These are phyloP conservation scores for Rhizopus sp. DNA, from an alignment of 371 early-diverging fungal species.

Conservation along the genomic window DNA sequence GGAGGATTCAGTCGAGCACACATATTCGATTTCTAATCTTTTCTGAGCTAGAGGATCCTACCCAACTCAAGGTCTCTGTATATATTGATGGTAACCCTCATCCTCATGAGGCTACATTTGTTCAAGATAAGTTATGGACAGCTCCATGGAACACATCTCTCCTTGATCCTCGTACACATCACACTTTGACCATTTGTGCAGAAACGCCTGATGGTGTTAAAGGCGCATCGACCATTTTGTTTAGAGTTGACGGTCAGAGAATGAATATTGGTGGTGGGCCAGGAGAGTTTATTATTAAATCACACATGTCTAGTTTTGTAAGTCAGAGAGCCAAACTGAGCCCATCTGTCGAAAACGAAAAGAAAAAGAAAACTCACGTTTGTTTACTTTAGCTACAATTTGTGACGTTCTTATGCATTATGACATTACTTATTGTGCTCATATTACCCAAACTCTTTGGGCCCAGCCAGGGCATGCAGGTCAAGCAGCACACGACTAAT, in stretches of 20 bases:
- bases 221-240: slow-evolving; percentile 56
- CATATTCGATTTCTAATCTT: slow-evolving; percentile 80
- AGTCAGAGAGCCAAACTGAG: slow-evolving; percentile 1
- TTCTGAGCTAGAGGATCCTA: slow-evolving; percentile 38
- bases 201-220: too few relatives aligned
- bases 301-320: slow-evolving; percentile 56
- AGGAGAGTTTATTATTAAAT: slow-evolving; percentile 76
- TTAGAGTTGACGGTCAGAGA: slow-evolving; percentile 66
- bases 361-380: neutral
- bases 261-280: slow-evolving; percentile 62
- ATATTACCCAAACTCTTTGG: too few relatives aligned
- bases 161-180: too few relatives aligned
- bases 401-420: slow-evolving; percentile 11
- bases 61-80: slow-evolving; percentile 51
- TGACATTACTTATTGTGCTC: too few relatives aligned
- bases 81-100: slow-evolving; percentile 48
- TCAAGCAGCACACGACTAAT: slow-evolving; percentile 25
- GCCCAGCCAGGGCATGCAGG: too few relatives aligned
- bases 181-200: too few relatives aligned
- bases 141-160: slow-evolving; percentile 58
- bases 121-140: slow-evolving; percentile 58
- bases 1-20: slow-evolving; percentile 57
- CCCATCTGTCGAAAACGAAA: too few relatives aligned
- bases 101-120: slow-evolving; percentile 18
- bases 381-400: neutral